phyloP scores from a whole-genome alignment of 2,329 filamentous ascomycete species.

The Fusarium pseudonygamai region DNA sequence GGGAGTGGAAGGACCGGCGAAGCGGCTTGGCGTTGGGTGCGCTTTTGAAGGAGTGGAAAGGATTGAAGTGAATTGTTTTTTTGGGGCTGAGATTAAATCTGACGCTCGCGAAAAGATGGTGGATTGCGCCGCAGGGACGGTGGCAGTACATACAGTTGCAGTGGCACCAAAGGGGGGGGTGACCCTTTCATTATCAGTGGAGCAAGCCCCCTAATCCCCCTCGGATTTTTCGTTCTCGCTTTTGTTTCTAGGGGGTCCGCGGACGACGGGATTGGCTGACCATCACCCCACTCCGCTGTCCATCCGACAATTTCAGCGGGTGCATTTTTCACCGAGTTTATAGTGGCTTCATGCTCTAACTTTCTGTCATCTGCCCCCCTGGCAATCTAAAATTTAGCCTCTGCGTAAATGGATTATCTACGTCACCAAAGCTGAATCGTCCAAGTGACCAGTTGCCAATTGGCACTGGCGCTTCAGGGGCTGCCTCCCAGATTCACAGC shows the following conservation, averaged over 20 bases:
- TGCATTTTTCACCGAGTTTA: neutral
- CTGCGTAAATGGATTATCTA: neutral
- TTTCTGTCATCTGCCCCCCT: neutral
- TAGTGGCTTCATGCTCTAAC: neutral
- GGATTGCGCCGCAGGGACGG: neutral
- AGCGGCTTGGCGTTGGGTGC: neutral
- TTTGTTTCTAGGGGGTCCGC: neutral
- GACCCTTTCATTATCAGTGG: slow-evolving; percentile 17
- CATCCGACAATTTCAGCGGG: neutral
- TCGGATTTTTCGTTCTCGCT: no score
- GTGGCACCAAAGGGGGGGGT: neutral
- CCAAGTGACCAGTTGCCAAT: neutral
- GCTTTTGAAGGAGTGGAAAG: slow-evolving; percentile 12
- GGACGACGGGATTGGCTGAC: neutral
- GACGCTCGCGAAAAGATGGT: neutral
- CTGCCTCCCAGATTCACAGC: neutral
- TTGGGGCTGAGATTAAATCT: slow-evolving; percentile 2
- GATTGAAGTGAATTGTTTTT: neutral
- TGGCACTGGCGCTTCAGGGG: slow-evolving; percentile 2
- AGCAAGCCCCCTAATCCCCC: neutral
- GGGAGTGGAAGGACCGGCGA: neutral
- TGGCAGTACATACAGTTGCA: neutral
- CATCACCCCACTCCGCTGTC: neutral
- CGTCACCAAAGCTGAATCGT: slow-evolving; percentile 10
- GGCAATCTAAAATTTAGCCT: slow-evolving; percentile 1